Evolutionary conservation across 225 moss, liverwort and hornwort genomes (phyloP), one percentile per base, ranked within the genome.

Genomic region (Polytrichum commune): DNA sequence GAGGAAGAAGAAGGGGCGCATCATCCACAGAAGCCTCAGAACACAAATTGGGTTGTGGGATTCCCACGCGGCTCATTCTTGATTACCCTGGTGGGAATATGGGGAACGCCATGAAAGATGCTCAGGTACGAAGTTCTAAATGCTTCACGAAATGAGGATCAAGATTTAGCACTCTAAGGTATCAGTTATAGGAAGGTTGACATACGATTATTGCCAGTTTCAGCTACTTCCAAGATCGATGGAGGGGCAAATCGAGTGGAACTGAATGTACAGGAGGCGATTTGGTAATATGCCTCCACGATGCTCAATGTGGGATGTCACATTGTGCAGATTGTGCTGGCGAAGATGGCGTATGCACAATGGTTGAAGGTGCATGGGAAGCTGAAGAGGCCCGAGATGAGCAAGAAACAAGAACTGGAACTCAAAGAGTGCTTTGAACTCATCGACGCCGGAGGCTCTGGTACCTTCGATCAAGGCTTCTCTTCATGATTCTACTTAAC

Each of bases 401-500:
- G 80, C 60, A 96, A 87, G 75, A 90, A 90, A 26, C 92, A 97
- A 78, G 65, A 86, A 66, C 72, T 93, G 66, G 89, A 93, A 82
- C 66, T 96, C 63, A 81, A 86, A 78, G 93, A 96, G 29, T 93
- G 96, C 72, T 96, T 96, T 55, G 89, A 96, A 27, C 75, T 89
- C 9, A 80, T 96, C 55, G 93, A 96, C 66, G 73, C 81, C 20
- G 80, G 76, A 53, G 93, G 93, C 70, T 84, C 81, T 67, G 92
- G 90, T 91, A 73, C 60, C 25, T 8, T 29, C 18, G 19, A 18
- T 54, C 27, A 46, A 46, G 16, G 46, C 46, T 46, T 46, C 3
- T 46, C 46, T 46, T 16, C 46, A 46, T 46, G 46, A 13, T 46
- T 46, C 46, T 46, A 16, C 13, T 46, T 4, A 2, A 16, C 10